Conservation (phyloP, 768 basidiomycete species). For the Hydnomerulius pinastri region DNA sequence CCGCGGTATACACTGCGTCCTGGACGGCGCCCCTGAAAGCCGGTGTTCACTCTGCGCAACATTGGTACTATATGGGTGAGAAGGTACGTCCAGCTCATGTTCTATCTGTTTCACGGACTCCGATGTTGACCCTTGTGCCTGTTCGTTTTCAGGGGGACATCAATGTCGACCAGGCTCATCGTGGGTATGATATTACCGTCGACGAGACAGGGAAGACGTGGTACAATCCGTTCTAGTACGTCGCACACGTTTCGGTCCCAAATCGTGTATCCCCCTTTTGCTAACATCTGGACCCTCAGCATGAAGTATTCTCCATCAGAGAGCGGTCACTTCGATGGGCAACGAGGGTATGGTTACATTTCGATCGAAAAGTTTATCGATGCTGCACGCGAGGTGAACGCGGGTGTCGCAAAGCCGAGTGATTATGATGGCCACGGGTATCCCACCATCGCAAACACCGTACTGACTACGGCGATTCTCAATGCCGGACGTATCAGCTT, state of each 20-base stretch:
- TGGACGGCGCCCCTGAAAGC: slow-evolving; percentile 92
- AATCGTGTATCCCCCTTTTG: slow-evolving; percentile 5
- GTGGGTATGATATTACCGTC: slow-evolving; percentile 87
- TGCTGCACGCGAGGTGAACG: slow-evolving; percentile 77
- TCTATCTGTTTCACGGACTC: background rate
- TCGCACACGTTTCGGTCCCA: slow-evolving; percentile 12
- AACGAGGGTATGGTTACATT: slow-evolving; percentile 89
- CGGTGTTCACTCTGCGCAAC: slow-evolving; percentile 88
- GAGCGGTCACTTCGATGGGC: slow-evolving; percentile 92
- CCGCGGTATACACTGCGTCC: slow-evolving; percentile 89
- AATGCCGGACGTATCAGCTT: slow-evolving; percentile 88
- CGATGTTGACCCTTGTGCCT: background rate
- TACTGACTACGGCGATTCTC: slow-evolving; percentile 84
- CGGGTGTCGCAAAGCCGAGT: slow-evolving; percentile 59
- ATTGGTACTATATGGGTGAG: slow-evolving; percentile 95
- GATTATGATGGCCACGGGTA: slow-evolving; percentile 81
- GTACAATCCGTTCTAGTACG: slow-evolving; percentile 92
- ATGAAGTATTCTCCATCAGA: slow-evolving; percentile 96
- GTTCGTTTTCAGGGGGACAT: slow-evolving; percentile 76
- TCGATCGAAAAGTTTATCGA: slow-evolving; percentile 93
- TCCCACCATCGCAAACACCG: slow-evolving; percentile 88
- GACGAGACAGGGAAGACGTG: slow-evolving; percentile 84
- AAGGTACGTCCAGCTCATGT: slow-evolving; percentile 51
- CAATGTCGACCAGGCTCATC: slow-evolving; percentile 89
- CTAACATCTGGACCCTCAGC: slow-evolving; percentile 39